Evolutionary conservation across 805 yeast genomes (phyloP).

Genomic region (Schizosaccharomyces japonicus): DNA sequence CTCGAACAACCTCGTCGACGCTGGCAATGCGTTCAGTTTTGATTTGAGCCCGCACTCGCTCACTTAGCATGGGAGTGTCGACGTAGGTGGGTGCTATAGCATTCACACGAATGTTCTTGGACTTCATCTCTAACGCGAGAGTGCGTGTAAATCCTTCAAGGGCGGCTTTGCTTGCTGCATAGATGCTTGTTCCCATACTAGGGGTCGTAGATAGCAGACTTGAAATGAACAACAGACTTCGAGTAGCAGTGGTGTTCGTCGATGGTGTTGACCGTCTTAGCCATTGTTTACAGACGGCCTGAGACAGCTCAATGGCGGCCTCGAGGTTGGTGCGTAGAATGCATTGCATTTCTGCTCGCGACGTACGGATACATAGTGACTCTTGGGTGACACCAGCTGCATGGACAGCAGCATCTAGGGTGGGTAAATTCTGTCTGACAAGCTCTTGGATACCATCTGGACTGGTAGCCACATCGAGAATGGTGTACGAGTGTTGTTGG

Average conservation of each 20-base stretch:
- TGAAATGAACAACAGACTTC: not conserved
- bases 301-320: not conserved
- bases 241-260: too few relatives aligned
- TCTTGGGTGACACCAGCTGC: not conserved
- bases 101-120: constrained; percentile 7
- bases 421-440: too few relatives aligned
- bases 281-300: constrained; percentile 1
- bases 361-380: not conserved
- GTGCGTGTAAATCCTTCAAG: constrained; percentile 6
- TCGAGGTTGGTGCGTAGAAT: not conserved
- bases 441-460: not conserved
- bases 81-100: constrained; percentile 7
- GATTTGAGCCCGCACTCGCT: not conserved
- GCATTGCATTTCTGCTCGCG: not conserved
- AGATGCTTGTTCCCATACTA: constrained; percentile 5
- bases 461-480: not conserved
- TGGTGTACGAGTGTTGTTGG: not conserved
- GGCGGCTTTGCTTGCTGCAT: constrained; percentile 7
- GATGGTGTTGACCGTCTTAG: too few relatives aligned
- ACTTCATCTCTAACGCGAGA: constrained; percentile 6
- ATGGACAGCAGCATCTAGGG: not conserved
- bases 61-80: constrained; percentile 5
- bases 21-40: not conserved
- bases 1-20: not conserved
- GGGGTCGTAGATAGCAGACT: not conserved